These are phyloP conservation scores for Colletotrichum sp. DNA, from an alignment of 2,329 filamentous ascomycete genomes.

Conservation along the genomic window DNA sequence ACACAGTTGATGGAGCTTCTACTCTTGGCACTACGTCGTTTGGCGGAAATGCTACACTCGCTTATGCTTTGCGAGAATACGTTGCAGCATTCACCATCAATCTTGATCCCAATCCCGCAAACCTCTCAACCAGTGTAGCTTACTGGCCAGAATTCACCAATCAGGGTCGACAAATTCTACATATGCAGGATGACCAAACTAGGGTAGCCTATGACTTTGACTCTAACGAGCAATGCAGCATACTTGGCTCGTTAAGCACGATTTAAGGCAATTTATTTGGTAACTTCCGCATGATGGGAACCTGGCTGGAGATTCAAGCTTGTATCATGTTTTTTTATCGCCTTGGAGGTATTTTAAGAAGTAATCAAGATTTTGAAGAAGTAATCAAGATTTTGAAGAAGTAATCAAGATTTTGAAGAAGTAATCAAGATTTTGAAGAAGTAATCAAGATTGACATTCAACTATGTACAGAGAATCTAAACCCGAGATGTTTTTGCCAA, in stretches of 20 bases:
- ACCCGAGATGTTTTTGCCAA: neutral
- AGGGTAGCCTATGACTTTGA: neutral
- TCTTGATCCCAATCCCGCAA: neutral
- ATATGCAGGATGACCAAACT: neutral
- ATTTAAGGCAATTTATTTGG: neutral
- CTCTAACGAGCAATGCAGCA: neutral
- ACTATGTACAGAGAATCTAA: neutral
- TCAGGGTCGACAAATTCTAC: neutral
- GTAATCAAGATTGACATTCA: neutral
- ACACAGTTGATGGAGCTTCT: neutral
- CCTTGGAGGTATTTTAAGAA: neutral
- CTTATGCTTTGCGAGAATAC: neutral
- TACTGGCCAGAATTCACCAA: neutral
- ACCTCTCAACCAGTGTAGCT: neutral
- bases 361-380: neutral
- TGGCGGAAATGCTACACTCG: neutral
- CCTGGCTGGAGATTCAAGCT: neutral
- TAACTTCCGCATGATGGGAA: neutral
- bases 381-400: neutral
- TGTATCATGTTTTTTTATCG: neutral
- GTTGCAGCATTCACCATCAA: neutral
- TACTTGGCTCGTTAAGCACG: neutral
- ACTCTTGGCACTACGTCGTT: neutral
- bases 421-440: neutral
- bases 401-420: too few relatives aligned